Evolutionary conservation across 345 rosid species (phyloP).

Genomic region (Syzygium grande): DNA sequence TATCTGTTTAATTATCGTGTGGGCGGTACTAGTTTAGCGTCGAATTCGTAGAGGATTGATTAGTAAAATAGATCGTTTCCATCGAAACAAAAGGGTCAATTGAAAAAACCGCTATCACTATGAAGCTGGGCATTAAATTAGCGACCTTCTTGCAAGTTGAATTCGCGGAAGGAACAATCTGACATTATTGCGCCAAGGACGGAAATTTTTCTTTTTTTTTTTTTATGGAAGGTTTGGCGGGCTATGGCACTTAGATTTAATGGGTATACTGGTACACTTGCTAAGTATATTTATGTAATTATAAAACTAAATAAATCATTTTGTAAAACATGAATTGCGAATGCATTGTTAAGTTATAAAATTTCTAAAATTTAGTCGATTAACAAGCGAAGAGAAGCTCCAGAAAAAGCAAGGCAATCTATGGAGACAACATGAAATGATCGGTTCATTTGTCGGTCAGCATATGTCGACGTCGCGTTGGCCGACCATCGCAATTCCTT

Average conservation of each 20-base stretch:
- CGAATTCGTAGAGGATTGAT: background rate
- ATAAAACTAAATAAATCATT: background rate
- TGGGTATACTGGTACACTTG: background rate
- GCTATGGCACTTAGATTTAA: background rate
- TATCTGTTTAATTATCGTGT: background rate
- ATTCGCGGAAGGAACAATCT: background rate
- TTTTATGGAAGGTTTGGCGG: background rate
- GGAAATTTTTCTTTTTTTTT: no score
- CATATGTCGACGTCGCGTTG: background rate
- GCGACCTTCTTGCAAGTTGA: background rate
- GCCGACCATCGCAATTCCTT: background rate
- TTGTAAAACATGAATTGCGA: background rate
- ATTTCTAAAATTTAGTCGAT: background rate
- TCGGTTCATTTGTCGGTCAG: rapidly evolving
- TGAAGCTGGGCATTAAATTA: background rate
- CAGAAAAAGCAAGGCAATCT: background rate
- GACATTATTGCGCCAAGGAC: background rate
- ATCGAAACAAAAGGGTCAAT: background rate
- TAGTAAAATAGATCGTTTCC: background rate
- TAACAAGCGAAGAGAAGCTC: background rate
- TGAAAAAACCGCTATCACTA: background rate
- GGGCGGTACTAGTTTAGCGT: background rate
- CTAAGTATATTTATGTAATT: background rate
- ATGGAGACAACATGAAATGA: no score
- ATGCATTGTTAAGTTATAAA: background rate